Base-by-base conservation (phyloP, 768 basidiomycete genomes). In the Galerina sulciceps region DNA sequence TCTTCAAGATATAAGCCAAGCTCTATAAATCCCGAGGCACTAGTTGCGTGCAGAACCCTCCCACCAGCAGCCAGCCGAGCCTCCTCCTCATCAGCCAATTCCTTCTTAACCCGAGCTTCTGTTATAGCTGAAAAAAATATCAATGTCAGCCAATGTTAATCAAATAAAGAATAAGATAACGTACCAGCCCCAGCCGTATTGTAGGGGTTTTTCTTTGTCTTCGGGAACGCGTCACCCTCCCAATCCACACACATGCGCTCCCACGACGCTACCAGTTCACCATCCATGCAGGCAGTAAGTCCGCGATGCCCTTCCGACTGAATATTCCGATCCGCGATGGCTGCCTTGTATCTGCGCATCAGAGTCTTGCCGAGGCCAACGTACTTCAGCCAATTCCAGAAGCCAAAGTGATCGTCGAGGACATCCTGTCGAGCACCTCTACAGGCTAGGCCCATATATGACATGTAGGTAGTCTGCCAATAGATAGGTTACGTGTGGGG, bases 391-490 rank as follows among this genome's bases (percentile, higher is more conserved):
- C 67, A 75, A 46, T 74, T 75, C 69, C 69, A 73, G n/a, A 60
- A 59, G 6, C 56, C 53, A 55, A 61, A 67, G 35, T 73, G 70
- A 10, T 77, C 73, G 40, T 79, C 73, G 2, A 80, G 40, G 0
- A 67, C 65, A 34, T 75, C 73, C 1, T 65, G 67, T 10, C 41
- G n/a, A n/a, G n/a, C n/a, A n/a, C n/a, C n/a, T n/a, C n/a, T n/a
- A n/a, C n/a, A n/a, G n/a, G n/a, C n/a, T n/a, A n/a, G n/a, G n/a
- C n/a, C n/a, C n/a, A n/a, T n/a, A n/a, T n/a, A n/a, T n/a, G n/a
- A n/a, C n/a, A n/a, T n/a, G n/a, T n/a, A n/a, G n/a, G n/a, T n/a
- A n/a, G n/a, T n/a, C n/a, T n/a, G n/a, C n/a, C n/a, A n/a, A n/a
- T n/a, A n/a, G n/a, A n/a, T n/a, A n/a, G n/a, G n/a, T n/a, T n/a